These are phyloP conservation scores for Carex scoparia DNA, from an alignment of 176 grass and related monocot genomes.

Conservation along the genomic window DNA sequence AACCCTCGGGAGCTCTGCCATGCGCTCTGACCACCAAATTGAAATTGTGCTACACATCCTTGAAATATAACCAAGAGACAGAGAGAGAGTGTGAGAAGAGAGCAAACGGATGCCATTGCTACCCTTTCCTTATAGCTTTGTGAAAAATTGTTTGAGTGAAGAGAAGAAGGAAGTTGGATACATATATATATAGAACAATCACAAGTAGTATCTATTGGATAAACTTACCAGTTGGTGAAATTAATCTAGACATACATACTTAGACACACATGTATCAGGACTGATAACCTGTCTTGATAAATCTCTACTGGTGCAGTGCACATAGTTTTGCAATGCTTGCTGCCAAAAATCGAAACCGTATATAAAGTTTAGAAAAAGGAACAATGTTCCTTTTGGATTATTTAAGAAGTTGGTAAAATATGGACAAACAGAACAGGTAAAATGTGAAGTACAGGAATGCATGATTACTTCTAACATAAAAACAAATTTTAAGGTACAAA, in stretches of 20 bases:
- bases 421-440: neutral
- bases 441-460: neutral
- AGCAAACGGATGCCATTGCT: neutral
- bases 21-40: neutral
- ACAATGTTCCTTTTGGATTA: neutral
- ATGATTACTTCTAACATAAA: neutral
- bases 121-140: neutral
- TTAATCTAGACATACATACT: neutral
- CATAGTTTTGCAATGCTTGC: no score
- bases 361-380: neutral
- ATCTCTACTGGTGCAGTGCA: no score
- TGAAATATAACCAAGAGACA: constrained; percentile 4
- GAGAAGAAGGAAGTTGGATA: neutral
- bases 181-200: neutral
- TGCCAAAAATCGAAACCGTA: neutral
- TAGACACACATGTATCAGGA: neutral
- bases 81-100: neutral
- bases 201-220: constrained; percentile 10
- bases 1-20: constrained; percentile 15
- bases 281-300: neutral
- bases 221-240: neutral
- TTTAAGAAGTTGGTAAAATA: neutral
- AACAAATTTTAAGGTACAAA: neutral
- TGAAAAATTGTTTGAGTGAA: constrained; percentile 1
- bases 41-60: constrained; percentile 16